Evolutionary conservation across 1,284 basidiomycete species (phyloP).

Genomic region (Ceratobasidium sp.): DNA sequence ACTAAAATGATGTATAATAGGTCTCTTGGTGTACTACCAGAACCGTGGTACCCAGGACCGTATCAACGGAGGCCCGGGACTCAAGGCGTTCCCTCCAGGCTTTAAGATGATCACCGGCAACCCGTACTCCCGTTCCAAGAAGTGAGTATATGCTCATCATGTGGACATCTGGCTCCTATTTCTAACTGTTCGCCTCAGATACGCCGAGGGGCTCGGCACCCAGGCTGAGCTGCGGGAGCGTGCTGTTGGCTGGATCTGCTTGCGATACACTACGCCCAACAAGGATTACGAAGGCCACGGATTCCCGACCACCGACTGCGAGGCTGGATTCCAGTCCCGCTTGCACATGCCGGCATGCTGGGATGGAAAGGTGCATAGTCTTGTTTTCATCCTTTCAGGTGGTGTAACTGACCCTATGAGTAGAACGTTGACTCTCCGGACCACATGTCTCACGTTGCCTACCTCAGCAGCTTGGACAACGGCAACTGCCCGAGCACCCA

Average conservation of each 20-base stretch:
- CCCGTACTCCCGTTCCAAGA: conserved; percentile 58
- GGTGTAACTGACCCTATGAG: background rate
- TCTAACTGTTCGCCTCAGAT: background rate
- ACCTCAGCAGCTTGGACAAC: conserved; percentile 59
- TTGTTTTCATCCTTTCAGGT: background rate
- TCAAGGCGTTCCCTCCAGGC: conserved; percentile 64
- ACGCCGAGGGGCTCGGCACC: conserved; percentile 28
- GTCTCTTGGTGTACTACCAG: conserved; percentile 62
- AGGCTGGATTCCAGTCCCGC: conserved; percentile 58
- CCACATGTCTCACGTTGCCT: conserved; percentile 59
- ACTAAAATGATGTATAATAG: conserved; percentile 44
- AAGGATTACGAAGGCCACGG: conserved; percentile 54
- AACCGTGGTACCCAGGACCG: conserved; percentile 60
- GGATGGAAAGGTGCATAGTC: conserved; percentile 61
- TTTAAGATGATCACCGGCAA: conserved; percentile 64
- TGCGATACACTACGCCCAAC: conserved; percentile 56
- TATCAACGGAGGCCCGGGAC: conserved; percentile 57
- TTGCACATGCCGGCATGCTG: conserved; percentile 62
- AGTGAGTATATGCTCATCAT: conserved; percentile 51
- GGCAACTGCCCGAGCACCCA: conserved; percentile 64
- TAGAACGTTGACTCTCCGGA: conserved; percentile 50
- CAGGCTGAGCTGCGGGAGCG: conserved; percentile 58
- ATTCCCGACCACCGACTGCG: conserved; percentile 63
- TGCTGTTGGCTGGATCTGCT: conserved; percentile 62
- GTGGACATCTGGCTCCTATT: background rate